Conservation (phyloP, 2,329 filamentous ascomycete species). For the Aspergillus neoniger region DNA sequence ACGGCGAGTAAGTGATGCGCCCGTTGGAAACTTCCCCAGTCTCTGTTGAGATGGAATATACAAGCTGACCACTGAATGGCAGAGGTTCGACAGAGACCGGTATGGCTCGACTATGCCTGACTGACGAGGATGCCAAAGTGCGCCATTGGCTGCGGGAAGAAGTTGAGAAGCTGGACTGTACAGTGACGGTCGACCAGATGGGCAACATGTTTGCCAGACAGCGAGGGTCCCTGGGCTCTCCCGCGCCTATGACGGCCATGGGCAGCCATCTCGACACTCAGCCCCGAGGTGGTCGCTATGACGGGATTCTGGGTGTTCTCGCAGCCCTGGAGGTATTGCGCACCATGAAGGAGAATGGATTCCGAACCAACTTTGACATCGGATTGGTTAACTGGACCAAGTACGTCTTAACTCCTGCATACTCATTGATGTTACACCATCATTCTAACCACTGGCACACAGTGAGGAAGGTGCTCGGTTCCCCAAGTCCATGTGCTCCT, state of each 20-base stretch:
- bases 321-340: slow-evolving; percentile 70
- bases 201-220: slow-evolving; percentile 36
- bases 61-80: too few species aligned
- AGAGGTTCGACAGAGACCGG: slow-evolving; percentile 46
- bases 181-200: slow-evolving; percentile 66
- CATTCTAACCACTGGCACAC: background rate
- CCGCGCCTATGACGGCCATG: slow-evolving; percentile 50
- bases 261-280: slow-evolving; percentile 37
- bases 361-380: slow-evolving; percentile 66
- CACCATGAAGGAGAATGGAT: slow-evolving; percentile 65
- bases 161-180: slow-evolving; percentile 62
- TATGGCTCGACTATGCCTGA: slow-evolving; percentile 71
- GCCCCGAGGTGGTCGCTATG: slow-evolving; percentile 56
- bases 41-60: too few species aligned
- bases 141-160: slow-evolving; percentile 70
- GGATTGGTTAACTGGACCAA: slow-evolving; percentile 63
- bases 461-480: slow-evolving; percentile 79
- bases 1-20: slow-evolving; percentile 29
- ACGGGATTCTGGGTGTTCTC: slow-evolving; percentile 71
- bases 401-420: slow-evolving; percentile 41
- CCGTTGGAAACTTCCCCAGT: background rate
- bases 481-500: slow-evolving; percentile 70
- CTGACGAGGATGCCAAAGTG: slow-evolving; percentile 65
- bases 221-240: slow-evolving; percentile 19
- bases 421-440: background rate